Base-by-base conservation (phyloP, 495 filamentous ascomycete species). In the Penicillium soppii region DNA sequence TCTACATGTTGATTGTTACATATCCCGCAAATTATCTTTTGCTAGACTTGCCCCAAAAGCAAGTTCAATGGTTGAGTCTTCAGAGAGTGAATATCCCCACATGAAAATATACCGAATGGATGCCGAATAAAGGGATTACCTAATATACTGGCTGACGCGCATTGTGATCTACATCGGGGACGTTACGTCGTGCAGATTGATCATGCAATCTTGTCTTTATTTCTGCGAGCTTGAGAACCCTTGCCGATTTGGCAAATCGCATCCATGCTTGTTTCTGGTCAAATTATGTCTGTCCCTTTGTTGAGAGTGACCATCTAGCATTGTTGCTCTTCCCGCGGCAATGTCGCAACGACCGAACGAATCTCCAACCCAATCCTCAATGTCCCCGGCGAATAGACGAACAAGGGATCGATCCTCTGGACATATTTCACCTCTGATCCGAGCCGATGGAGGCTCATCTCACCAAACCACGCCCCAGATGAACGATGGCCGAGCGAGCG, bases 401-500 rank as follows among this genome's bases (percentile, higher is more conserved):
- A 52, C 39, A 1, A 42, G 42, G 9, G 56, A 51, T 10, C 51
- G 15, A 27, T 26, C 32, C 20, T 36, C 33, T 15, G 41, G 38
- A 32, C 43, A 32, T 29, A 39, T 12, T 35, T 54, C 52, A 9
- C 49, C 38, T 40, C 53, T 44, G 12, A 10, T 30, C 20, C 48
- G 54, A 43, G 49, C 59, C 27, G 51, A 66, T 56, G 59, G 53
- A 20, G 52, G 35, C 16, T 52, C 53, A 16, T 53, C 36, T 42
- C 60, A 57, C 40, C 56, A 46, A 17, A 40, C 47, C 38, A 52
- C 57, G 39, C 39, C 51, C 15, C 62, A 59, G 38, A 66, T 68
- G 62, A 70, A 57, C 36, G 62, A 67, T 20, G 65, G 61, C 33
- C 59, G 61, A 54, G 52, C 52, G 17, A 70, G 65, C 43, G 63